Conservation (phyloP, 139 green algal species). For the Chlorella vulgaris region DNA sequence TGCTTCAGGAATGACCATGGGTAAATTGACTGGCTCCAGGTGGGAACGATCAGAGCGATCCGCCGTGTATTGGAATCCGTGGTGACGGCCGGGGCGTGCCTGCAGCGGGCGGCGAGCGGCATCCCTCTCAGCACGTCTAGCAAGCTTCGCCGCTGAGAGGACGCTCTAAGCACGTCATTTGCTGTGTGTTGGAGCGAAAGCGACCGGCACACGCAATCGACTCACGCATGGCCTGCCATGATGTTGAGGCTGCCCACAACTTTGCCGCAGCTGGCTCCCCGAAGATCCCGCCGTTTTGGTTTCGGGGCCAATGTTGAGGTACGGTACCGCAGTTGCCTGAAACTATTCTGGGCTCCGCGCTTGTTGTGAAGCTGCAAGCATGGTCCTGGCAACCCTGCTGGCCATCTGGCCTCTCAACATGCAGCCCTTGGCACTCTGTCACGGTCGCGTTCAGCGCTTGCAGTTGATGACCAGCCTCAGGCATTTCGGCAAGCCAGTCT, state of each 20-base stretch:
- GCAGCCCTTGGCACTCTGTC: slow-evolving; percentile 3
- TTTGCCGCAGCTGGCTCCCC: too few species aligned
- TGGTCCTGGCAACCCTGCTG: not conserved
- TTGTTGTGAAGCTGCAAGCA: not conserved
- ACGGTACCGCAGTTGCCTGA: not conserved
- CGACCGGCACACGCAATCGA: too few species aligned
- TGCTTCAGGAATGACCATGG: slow-evolving; percentile 57
- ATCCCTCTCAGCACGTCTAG: too few species aligned
- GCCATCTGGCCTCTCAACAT: not conserved
- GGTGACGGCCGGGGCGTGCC: too few species aligned
- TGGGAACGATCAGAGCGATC: slow-evolving; percentile 29
- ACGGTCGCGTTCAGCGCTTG: not conserved
- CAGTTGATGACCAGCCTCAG: not conserved
- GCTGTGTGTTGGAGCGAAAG: too few species aligned
- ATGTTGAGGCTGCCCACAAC: too few species aligned
- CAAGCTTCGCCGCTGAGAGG: too few species aligned
- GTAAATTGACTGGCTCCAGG: slow-evolving; percentile 36
- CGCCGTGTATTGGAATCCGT: not conserved
- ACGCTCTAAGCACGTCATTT: too few species aligned
- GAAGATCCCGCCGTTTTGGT: too few species aligned
- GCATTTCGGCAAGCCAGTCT: not conserved
- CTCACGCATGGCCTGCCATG: too few species aligned
- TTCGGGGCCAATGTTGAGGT: too few species aligned
- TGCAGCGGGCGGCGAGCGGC: too few species aligned
- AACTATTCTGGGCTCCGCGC: not conserved